Conservation (phyloP, 495 filamentous ascomycete species). For the Podospora pseudoanserina region DNA sequence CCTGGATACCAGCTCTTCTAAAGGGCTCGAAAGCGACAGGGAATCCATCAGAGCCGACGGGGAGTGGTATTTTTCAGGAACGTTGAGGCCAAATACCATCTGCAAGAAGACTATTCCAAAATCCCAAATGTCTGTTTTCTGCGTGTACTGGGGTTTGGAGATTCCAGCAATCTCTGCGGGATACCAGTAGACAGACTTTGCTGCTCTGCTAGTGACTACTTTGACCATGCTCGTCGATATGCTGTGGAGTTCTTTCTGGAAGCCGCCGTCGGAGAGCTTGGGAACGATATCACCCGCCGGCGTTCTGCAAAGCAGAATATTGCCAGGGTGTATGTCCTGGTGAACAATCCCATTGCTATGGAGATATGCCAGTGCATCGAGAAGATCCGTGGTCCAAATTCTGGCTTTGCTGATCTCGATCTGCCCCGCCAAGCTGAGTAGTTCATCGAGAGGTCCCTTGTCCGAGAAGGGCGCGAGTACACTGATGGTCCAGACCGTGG, state of each 20-base stretch:
- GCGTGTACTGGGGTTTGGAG: slow-evolving; percentile 55
- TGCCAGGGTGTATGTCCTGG: slow-evolving; percentile 69
- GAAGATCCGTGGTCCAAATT: slow-evolving; percentile 83
- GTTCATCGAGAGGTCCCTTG: slow-evolving; percentile 76
- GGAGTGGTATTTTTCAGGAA: slow-evolving; percentile 71
- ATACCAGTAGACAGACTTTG: slow-evolving; percentile 76
- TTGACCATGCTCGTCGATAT: slow-evolving; percentile 48
- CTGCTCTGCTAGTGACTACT: slow-evolving; percentile 50
- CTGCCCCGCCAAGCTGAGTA: slow-evolving; percentile 72
- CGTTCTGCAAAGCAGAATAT: slow-evolving; percentile 65
- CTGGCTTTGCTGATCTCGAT: slow-evolving; percentile 68
- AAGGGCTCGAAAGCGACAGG: slow-evolving; percentile 60
- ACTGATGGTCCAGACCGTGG: slow-evolving; percentile 67
- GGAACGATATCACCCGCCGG: slow-evolving; percentile 56
- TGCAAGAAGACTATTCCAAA: slow-evolving; percentile 85
- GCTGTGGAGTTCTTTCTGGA: slow-evolving; percentile 58
- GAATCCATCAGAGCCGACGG: slow-evolving; percentile 65
- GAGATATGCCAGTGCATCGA: slow-evolving; percentile 82
- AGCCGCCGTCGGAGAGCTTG: slow-evolving; percentile 68
- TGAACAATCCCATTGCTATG: slow-evolving; percentile 81
- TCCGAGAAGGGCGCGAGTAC: slow-evolving; percentile 74
- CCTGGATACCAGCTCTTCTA: slow-evolving; percentile 74
- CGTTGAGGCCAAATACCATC: slow-evolving; percentile 85
- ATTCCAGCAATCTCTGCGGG: slow-evolving; percentile 71
- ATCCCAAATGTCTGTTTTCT: slow-evolving; percentile 93